Conservation (phyloP, 164 flowering plant genomes). For the Hamamelis virginiana region DNA sequence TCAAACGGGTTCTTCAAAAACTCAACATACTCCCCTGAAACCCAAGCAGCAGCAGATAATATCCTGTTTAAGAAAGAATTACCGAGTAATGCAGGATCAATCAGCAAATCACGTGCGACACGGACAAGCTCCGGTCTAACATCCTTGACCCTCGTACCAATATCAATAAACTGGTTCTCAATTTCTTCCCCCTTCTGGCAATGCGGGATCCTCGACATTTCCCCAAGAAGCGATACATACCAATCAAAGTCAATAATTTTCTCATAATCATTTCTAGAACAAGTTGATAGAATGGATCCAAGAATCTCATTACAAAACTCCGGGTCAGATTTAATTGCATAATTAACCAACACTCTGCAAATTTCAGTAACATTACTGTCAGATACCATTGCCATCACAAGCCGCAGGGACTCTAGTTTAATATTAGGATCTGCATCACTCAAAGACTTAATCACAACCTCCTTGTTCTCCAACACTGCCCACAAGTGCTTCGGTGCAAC, state of each 20-base stretch:
- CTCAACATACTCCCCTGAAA: slow-evolving; percentile 84
- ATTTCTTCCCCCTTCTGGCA: slow-evolving; percentile 84
- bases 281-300: slow-evolving; percentile 61
- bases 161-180: slow-evolving; percentile 82
- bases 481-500: slow-evolving; percentile 58
- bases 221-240: slow-evolving; percentile 93
- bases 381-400: slow-evolving; percentile 81
- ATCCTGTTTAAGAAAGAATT: slow-evolving; percentile 64
- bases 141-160: slow-evolving; percentile 86
- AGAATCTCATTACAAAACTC: slow-evolving; percentile 87
- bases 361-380: slow-evolving; percentile 76
- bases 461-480: slow-evolving; percentile 93
- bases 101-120: slow-evolving; percentile 72
- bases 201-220: slow-evolving; percentile 78
- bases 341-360: slow-evolving; percentile 61
- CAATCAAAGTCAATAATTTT: slow-evolving; percentile 82
- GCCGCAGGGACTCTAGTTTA: slow-evolving; percentile 61
- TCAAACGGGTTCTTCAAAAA: slow-evolving; percentile 73
- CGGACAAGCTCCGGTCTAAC: slow-evolving; percentile 76
- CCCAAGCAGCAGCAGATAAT: slow-evolving; percentile 91
- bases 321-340: slow-evolving; percentile 87
- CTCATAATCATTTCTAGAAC: slow-evolving; percentile 70
- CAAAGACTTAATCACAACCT: slow-evolving; percentile 72
- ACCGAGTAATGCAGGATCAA: slow-evolving; percentile 94
- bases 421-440: slow-evolving; percentile 79